Evolutionary conservation across 164 flowering plant genomes (phyloP).

Genomic region (Liriodendron chinense): DNA sequence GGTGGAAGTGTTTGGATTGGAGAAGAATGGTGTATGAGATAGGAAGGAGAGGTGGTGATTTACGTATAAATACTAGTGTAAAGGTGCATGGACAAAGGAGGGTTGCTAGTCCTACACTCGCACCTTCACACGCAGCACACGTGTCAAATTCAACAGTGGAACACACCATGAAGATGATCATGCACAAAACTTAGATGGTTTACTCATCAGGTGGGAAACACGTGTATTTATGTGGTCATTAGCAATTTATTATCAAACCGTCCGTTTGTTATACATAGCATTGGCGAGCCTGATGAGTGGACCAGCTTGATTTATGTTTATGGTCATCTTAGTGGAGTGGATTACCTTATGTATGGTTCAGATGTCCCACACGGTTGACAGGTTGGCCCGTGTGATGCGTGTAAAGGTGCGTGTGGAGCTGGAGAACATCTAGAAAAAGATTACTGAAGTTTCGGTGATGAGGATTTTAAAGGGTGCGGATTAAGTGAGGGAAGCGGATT

Average conservation of each 20-base stretch:
- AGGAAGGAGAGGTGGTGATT: not conserved
- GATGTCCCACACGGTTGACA: not conserved
- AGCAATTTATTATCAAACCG: too few relatives aligned
- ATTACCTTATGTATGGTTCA: not conserved
- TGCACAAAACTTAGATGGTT: not conserved
- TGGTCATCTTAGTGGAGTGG: too few relatives aligned
- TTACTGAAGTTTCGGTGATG: not conserved
- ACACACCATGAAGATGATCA: not conserved
- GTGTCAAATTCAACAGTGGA: not conserved
- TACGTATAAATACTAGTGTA: not conserved
- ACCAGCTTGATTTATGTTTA: too few relatives aligned
- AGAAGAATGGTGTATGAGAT: not conserved
- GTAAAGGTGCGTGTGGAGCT: not conserved
- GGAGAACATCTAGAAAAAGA: not conserved
- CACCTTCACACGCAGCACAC: not conserved
- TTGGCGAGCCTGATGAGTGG: too few relatives aligned
- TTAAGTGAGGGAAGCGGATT: too few relatives aligned
- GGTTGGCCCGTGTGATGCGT: not conserved
- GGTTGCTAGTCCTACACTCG: too few relatives aligned
- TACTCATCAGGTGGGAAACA: too few relatives aligned
- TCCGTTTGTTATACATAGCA: too few relatives aligned
- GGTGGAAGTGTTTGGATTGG: not conserved
- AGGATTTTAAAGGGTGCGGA: not conserved
- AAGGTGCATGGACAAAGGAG: not conserved
- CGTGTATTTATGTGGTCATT: too few relatives aligned